phyloP scores from a whole-genome alignment of 2,329 filamentous ascomycete species.

The Botrytis medusae region DNA sequence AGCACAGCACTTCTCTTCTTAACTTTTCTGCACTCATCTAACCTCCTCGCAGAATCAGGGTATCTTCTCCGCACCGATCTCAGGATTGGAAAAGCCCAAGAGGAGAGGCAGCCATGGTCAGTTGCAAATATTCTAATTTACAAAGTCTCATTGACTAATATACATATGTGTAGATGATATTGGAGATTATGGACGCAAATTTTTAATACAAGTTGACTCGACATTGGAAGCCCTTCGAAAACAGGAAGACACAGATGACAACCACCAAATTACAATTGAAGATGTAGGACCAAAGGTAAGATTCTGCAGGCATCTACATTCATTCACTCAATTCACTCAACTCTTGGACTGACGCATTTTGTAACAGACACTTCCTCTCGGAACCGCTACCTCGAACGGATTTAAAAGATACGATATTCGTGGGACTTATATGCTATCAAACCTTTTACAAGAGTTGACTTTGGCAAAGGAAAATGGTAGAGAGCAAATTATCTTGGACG shows the following conservation, averaged over 20 bases:
- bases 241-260: slow-evolving; percentile 89
- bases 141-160: slow-evolving; percentile 21
- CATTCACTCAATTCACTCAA: neutral
- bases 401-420: slow-evolving; percentile 87
- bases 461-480: slow-evolving; percentile 88
- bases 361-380: slow-evolving; percentile 72
- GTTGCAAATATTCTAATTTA: neutral
- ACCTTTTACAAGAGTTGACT: slow-evolving; percentile 90
- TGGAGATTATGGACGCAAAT: slow-evolving; percentile 68
- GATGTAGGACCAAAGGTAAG: slow-evolving; percentile 84
- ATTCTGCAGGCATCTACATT: neutral
- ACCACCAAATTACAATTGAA: slow-evolving; percentile 97
- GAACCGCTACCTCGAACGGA: slow-evolving; percentile 82
- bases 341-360: neutral
- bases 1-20: slow-evolving; percentile 4
- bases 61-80: slow-evolving; percentile 22
- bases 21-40: slow-evolving; percentile 21
- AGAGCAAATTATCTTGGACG: slow-evolving; percentile 86
- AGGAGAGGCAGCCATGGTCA: slow-evolving; percentile 40
- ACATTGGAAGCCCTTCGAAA: slow-evolving; percentile 77
- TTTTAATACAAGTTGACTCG: slow-evolving; percentile 81
- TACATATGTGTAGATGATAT: slow-evolving; percentile 63
- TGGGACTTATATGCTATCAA: slow-evolving; percentile 96
- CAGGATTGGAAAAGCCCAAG: slow-evolving; percentile 32
- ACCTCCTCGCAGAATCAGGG: slow-evolving; percentile 30